phyloP scores from a whole-genome alignment of 768 basidiomycete genomes.

The Leccinum variicolor region DNA sequence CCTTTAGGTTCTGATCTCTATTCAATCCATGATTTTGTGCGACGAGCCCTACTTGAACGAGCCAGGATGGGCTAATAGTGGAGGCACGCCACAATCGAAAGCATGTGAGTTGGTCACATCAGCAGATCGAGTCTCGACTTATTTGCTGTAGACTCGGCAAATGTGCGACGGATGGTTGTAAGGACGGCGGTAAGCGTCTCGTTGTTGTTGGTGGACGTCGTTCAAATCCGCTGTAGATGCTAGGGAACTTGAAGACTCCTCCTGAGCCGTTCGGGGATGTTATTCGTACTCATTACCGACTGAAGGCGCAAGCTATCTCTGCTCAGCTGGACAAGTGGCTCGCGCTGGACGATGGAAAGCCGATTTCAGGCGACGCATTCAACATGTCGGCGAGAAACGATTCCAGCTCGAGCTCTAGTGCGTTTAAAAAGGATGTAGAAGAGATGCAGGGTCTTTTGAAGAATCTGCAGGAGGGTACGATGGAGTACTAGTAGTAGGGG shows the following conservation, averaged over 20 bases:
- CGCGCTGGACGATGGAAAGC: slow-evolving; percentile 65
- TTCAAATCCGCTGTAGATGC: slow-evolving; percentile 52
- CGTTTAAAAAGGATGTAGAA: slow-evolving; percentile 65
- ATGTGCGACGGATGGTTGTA: slow-evolving; percentile 90
- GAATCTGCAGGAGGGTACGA: slow-evolving; percentile 36
- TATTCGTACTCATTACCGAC: slow-evolving; percentile 85
- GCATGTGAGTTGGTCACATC: slow-evolving; percentile 56
- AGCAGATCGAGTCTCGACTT: not conserved
- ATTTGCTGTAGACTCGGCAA: slow-evolving; percentile 69
- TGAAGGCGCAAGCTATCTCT: slow-evolving; percentile 71
- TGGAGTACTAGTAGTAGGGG: slow-evolving; percentile 12
- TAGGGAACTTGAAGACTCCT: slow-evolving; percentile 75
- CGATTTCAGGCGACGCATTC: slow-evolving; percentile 55
- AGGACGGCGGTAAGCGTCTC: slow-evolving; percentile 66
- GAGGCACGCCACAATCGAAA: slow-evolving; percentile 70
- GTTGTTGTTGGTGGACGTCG: slow-evolving; percentile 2
- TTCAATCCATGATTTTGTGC: slow-evolving; percentile 94
- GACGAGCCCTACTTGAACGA: slow-evolving; percentile 93
- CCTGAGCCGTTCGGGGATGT: slow-evolving; percentile 86
- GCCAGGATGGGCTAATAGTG: slow-evolving; percentile 77
- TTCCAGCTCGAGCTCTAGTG: slow-evolving; percentile 50
- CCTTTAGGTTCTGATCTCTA: slow-evolving; percentile 75
- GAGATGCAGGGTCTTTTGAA: slow-evolving; percentile 63
- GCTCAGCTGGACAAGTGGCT: slow-evolving; percentile 82
- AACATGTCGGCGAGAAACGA: slow-evolving; percentile 35